Evolutionary conservation across 2,329 filamentous ascomycete genomes (phyloP).

Genomic region (Cercospora berteroae): DNA sequence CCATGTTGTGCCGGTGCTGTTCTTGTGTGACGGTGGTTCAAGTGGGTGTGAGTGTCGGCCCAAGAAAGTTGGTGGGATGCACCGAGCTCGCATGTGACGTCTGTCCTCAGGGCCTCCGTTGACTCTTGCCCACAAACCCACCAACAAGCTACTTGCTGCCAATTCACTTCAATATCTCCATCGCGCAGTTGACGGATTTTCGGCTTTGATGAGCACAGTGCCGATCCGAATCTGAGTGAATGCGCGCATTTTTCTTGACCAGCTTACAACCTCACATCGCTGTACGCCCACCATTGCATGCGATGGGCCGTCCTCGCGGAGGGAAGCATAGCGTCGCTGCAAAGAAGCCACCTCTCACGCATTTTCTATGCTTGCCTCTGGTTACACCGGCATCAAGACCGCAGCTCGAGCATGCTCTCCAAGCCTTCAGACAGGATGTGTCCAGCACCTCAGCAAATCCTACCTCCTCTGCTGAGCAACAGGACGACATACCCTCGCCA

Average conservation of each 20-base stretch:
- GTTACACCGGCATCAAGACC: constrained; percentile 59
- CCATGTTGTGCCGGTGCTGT: constrained; percentile 26
- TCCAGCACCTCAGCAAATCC: neutral
- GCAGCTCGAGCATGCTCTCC: constrained; percentile 64
- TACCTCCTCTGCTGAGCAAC: neutral
- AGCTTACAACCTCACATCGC: neutral
- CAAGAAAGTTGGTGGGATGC: neutral
- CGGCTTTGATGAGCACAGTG: neutral
- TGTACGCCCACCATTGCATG: neutral
- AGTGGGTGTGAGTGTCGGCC: neutral
- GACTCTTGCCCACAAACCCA: neutral
- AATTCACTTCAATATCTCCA: neutral
- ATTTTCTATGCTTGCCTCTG: constrained; percentile 76
- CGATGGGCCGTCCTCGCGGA: constrained; percentile 9
- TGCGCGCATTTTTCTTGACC: neutral
- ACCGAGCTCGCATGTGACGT: neutral
- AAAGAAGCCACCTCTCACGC: constrained; percentile 57
- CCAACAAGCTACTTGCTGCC: neutral
- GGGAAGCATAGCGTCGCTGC: constrained; percentile 6
- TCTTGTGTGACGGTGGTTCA: neutral
- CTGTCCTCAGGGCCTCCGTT: neutral
- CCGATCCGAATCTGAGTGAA: neutral
- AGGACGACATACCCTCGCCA: neutral
- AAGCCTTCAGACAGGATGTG: constrained; percentile 61
- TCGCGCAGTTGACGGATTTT: neutral